Percentiles rank a stretch among this genome's conserved stretches.
phyloP scores from a whole-genome alignment of 768 basidiomycete genomes.

The Mycena leptocephala region DNA sequence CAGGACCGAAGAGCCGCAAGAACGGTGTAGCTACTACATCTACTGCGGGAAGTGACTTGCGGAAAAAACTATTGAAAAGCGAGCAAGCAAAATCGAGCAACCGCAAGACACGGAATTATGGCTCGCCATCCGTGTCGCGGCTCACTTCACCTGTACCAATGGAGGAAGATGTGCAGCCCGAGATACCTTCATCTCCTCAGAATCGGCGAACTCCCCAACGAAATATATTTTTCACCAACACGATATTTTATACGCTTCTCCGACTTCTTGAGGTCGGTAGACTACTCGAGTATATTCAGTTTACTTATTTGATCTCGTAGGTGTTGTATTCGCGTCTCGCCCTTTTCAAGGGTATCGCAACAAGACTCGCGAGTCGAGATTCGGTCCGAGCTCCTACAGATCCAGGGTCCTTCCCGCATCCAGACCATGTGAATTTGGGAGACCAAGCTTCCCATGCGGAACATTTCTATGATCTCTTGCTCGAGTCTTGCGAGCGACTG shows the following conservation, averaged over 20 bases:
- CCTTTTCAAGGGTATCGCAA: constrained; percentile 83
- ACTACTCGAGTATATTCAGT: neutral
- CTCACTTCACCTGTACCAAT: constrained; percentile 73
- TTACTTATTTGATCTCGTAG: constrained; percentile 57
- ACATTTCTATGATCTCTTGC: constrained; percentile 86
- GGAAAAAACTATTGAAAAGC: constrained; percentile 87
- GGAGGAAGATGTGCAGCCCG: constrained; percentile 54
- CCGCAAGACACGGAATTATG: constrained; percentile 69
- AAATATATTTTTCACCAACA: constrained; percentile 90
- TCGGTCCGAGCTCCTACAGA: constrained; percentile 44
- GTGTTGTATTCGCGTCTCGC: constrained; percentile 86
- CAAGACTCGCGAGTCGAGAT: constrained; percentile 57
- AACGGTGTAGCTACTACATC: constrained; percentile 43
- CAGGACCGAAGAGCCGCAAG: constrained; percentile 49
- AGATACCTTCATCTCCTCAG: neutral
- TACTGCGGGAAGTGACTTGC: constrained; percentile 65
- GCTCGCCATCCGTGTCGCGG: constrained; percentile 71
- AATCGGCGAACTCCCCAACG: constrained; percentile 55
- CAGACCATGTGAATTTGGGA: constrained; percentile 46
- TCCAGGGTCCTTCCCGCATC: constrained; percentile 46
- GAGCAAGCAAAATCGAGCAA: constrained; percentile 84
- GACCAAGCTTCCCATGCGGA: constrained; percentile 64
- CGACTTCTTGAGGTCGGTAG: constrained; percentile 87
- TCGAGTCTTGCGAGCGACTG: constrained; percentile 90
- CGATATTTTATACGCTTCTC: constrained; percentile 88